phyloP scores from a whole-genome alignment of 371 early-diverging fungal genomes.

The Rhizopus arrhizus region DNA sequence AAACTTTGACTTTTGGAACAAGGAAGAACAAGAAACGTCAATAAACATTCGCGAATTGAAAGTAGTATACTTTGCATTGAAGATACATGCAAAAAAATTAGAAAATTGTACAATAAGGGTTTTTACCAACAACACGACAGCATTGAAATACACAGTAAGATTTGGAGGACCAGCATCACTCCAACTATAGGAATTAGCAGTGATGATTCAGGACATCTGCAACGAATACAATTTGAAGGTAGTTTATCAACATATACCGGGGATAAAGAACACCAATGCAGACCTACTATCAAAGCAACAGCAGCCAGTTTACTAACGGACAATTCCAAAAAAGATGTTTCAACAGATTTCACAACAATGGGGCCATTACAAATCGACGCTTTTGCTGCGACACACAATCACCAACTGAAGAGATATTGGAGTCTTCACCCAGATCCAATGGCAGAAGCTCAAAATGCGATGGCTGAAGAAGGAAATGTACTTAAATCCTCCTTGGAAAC shows the following conservation, averaged over 20 bases:
- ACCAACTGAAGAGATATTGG: constrained; percentile 3
- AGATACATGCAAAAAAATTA: too few species aligned
- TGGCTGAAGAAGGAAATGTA: constrained; percentile 5
- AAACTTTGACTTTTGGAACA: constrained; percentile 23
- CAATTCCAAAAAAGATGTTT: constrained; percentile 1
- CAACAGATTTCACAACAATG: neutral
- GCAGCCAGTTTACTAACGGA: neutral
- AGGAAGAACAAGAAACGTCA: too few species aligned
- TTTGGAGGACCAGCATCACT: constrained; percentile 11
- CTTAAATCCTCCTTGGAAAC: constrained; percentile 1
- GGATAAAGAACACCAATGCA: neutral
- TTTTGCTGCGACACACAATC: constrained; percentile 4
- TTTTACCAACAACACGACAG: constrained; percentile 21
- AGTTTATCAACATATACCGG: neutral
- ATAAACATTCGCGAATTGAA: too few species aligned
- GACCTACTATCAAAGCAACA: neutral
- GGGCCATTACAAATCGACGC: constrained; percentile 2
- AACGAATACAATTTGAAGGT: too few species aligned
- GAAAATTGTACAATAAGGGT: constrained; percentile 4
- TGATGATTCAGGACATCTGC: too few species aligned
- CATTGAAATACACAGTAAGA: constrained; percentile 21
- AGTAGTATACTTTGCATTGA: too few species aligned
- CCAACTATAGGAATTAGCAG: too few species aligned
- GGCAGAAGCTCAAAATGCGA: neutral
- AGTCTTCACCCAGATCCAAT: neutral